Conservation (phyloP, 2,329 filamentous ascomycete species). For the Penicillium sp. region DNA sequence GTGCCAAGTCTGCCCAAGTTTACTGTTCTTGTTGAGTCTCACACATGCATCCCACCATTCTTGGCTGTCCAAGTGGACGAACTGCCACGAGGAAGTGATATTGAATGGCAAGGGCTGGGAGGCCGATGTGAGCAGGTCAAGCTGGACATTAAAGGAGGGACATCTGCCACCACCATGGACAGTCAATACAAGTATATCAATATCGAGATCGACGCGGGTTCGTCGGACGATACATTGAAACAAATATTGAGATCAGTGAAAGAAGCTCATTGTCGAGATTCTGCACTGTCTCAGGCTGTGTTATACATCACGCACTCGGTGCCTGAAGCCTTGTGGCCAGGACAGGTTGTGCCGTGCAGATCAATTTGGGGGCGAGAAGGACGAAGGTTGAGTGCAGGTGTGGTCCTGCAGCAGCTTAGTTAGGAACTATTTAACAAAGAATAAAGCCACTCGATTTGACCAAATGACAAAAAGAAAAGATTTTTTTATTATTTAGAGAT, state of each 20-base stretch:
- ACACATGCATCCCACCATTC: slow-evolving; percentile 57
- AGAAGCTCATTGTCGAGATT: slow-evolving; percentile 14
- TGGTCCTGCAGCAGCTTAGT: slow-evolving; percentile 33
- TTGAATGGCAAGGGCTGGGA: slow-evolving; percentile 83
- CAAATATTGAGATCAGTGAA: slow-evolving; percentile 26
- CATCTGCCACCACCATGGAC: slow-evolving; percentile 24
- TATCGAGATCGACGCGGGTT: slow-evolving; percentile 31
- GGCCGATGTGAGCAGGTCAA: slow-evolving; percentile 42
- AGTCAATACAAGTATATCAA: slow-evolving; percentile 27
- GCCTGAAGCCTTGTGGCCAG: slow-evolving; percentile 22
- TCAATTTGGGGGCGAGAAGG: slow-evolving; percentile 42
- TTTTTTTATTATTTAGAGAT: background rate
- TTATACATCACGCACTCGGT: slow-evolving; percentile 37
- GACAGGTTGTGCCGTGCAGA: slow-evolving; percentile 44
- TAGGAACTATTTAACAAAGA: background rate
- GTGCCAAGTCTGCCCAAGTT: slow-evolving; percentile 27
- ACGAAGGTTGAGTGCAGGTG: slow-evolving; percentile 34
- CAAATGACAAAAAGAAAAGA: background rate
- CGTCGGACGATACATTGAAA: slow-evolving; percentile 19
- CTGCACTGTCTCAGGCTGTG: slow-evolving; percentile 27
- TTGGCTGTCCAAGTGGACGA: slow-evolving; percentile 73
- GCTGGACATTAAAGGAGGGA: slow-evolving; percentile 20
- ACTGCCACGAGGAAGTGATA: slow-evolving; percentile 68
- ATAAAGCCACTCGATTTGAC: background rate
- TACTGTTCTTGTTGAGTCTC: slow-evolving; percentile 22